Evolutionary conservation across 2,329 filamentous ascomycete genomes (phyloP), one percentile per base, ranked within the genome.

Genomic region (Colletotrichum sp.): DNA sequence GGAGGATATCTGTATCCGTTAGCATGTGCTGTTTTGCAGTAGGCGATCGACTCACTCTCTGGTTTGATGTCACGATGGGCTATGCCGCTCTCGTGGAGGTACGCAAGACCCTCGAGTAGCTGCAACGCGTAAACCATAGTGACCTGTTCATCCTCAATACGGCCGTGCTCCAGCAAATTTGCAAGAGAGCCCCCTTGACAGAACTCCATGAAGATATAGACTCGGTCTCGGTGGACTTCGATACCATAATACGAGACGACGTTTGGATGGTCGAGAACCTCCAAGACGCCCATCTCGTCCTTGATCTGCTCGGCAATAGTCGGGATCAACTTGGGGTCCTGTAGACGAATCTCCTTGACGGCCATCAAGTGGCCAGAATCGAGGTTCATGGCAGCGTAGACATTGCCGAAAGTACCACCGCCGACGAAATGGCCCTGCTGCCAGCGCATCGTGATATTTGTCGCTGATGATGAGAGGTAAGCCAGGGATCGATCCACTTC

Each of bases 131-230:
- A 99, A 57, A 99, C 96, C 92, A 98, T 98, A 77, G 98, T 96
- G 77, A 99, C 96, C 72, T 96, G 97, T 84, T 99, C 97, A 82
- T 99, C 98, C 87, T 98, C 97, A 78, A 99, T 98, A 55, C 97
- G 94, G 15, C 97, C 97, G 82, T 99, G 96, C 84, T 99, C 97
- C 57, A 99, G 89, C 69, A 99, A 88, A 67, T 92, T 94, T 57
- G 97, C 96, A 65, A 99, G 89, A 18, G 96, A 99, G 24, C 97
- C 97, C 68, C 97, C 96, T 6, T 96, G 98, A 85, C 97, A 99
- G 85, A 98, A 99, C 85, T 99, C 97, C 97, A 99, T 99, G 84
- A 99, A 99, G 79, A 99, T 98, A 85, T 99, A 99, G n/a, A 99
- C 97, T 83, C 98, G 97, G 88, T 99, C 97, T 78, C 97, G 92